Base-by-base conservation (phyloP, 192 early-diverging fungal species). In the Tieghemiomyces parasiticus region DNA sequence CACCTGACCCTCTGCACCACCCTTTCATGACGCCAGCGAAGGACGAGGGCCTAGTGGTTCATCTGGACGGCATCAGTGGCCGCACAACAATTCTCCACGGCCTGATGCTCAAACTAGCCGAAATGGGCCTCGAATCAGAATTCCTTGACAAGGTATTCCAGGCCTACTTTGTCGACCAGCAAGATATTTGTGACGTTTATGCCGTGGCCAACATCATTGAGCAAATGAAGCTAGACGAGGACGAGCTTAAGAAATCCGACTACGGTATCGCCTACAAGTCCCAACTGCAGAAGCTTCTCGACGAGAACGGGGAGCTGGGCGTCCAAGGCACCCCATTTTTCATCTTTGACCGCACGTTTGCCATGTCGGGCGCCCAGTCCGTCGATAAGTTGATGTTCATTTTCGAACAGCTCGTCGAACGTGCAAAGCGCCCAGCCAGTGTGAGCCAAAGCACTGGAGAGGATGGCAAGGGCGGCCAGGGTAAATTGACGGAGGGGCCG, bases 321-420 rank as follows among this genome's bases (percentile, higher is more conserved):
- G 50, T 52, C 0, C 16, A 14, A 1, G 50, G 50, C 1, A 29
- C 26, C 24, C 50, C 50, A 14, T 52, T 52, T 52, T 30, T 52
- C 26, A 52, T 52, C 2, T 52, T 52, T 52, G 26, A 52, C 50
- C 22, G 26, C 19, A 52, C 50, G 19, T 52, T 52, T 30, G 50
- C 26, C 14, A 14, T 52, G 50, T 14, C 50, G 26, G 50, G 50
- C 1, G 50, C 24, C 24, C 50, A 52, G 20, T 28, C 50, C 24
- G 26, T 52, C 4, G 50, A 52, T 28, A 52, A 52, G 8, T 30
- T 52, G 19, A 52, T 52, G 50, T 52, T 25, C 30, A 52, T 52
- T 25, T 8, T 52, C 6, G 50, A 52, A 30, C 22, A 28, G 22
- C 30, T 52, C 20, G 26, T 52, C 1, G 50, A 52, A 28, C 2